phyloP scores from a whole-genome alignment of 306 rosid species.

The Prunus armeniaca region DNA sequence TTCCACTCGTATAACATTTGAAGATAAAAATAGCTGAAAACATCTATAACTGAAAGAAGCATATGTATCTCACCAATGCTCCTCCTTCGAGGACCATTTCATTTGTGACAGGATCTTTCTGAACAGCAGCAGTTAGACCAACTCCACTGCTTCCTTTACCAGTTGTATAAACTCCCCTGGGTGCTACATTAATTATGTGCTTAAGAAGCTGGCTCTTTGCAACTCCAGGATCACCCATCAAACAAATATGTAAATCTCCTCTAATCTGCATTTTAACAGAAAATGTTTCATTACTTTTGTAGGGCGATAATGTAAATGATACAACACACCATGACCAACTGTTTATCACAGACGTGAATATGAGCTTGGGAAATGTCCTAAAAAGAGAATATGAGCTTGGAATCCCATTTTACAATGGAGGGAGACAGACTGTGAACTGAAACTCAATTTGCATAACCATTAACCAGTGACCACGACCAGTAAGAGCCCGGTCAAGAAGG shows the following conservation, averaged over 20 bases:
- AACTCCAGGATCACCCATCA: conserved; percentile 99
- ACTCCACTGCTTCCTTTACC: conserved; percentile 99
- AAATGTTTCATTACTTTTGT: neutral
- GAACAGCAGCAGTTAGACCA: conserved; percentile 99
- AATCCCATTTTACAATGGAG: neutral
- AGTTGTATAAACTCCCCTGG: conserved; percentile 95
- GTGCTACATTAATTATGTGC: conserved; percentile 92
- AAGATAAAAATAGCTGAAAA: conserved; percentile 9
- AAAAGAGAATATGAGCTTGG: neutral
- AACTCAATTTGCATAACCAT: neutral
- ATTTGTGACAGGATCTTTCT: conserved; percentile 97
- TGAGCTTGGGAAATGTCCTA: neutral
- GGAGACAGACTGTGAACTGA: neutral
- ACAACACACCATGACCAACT: neutral
- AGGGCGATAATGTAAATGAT: neutral
- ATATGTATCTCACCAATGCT: conserved; percentile 74
- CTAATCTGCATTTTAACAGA: conserved; percentile 60
- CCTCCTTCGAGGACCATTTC: conserved; percentile 99
- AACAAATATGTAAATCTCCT: conserved; percentile 92
- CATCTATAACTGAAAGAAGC: conserved; percentile 2
- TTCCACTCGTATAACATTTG: conserved; percentile 5
- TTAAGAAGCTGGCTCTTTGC: conserved; percentile 99
- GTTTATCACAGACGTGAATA: neutral
- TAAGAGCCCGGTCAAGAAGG: neutral
- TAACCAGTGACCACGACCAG: neutral